Base-by-base conservation (phyloP, 2,329 filamentous ascomycete genomes). In the Beauveria brongniartii region DNA sequence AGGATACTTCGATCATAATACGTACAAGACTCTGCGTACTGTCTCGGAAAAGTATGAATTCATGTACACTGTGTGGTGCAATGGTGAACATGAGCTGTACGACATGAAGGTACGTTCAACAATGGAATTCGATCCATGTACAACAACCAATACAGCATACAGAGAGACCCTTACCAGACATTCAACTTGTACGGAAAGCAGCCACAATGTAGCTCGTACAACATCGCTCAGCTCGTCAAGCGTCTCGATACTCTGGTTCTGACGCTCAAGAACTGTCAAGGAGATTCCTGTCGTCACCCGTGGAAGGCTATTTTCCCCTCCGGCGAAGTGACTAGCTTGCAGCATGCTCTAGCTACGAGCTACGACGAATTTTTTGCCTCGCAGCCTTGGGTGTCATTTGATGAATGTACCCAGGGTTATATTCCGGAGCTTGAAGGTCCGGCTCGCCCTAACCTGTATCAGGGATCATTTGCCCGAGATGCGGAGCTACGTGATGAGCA, bases 211-310 rank as follows among this genome's bases (percentile, higher is more conserved):
- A 20, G 20, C 10, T 34, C 41, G 6, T 43, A 46, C 22, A 30
- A 55, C 16, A 56, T 63, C 5, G n/a, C 34, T 18, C 51, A 53
- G 41, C 56, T 63, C 37, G 57, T 57, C 7, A 70, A 74, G n/a
- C 78, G 82, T 7, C 75, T 87, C 0, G 83, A 87, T 64, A 75
- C 83, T 1, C 74, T 87, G 2, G 73, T 86, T 16, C 74, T 86
- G 56, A 81, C 85, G 1, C 76, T 83, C 52, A 87, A 87, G 73
- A 81, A 81, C 2, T 87, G 84, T 72, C 79, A 80, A 67, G 79
- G 75, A 2, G 65, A 71, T 3, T 74, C 76, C 0, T 87, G 84
- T 67, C 72, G 77, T 5, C 70, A 77, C 40, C 84, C 84, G 0
- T 87, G 84, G 84, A 69, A 71, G 6, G 74, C 77, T 0, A 71